These are phyloP conservation scores for Penicillium sp. DNA, from an alignment of 2,329 filamentous ascomycete genomes.

Conservation along the genomic window DNA sequence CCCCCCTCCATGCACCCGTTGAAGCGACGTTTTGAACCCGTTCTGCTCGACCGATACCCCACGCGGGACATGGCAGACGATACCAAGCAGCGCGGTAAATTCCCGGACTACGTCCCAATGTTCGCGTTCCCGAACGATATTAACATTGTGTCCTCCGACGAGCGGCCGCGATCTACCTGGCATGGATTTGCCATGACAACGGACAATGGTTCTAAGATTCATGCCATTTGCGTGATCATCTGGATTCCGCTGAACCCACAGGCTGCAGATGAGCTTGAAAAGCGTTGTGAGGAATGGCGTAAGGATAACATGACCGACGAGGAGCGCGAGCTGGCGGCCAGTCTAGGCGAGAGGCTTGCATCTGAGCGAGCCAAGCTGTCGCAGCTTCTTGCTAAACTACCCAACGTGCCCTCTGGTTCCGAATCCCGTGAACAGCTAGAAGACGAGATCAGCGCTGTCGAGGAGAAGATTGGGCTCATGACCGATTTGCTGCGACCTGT, in stretches of 20 bases:
- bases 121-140: slow-evolving; percentile 99
- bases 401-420: slow-evolving; percentile 75
- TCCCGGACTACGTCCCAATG: slow-evolving; percentile 98
- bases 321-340: slow-evolving; percentile 89
- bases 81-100: slow-evolving; percentile 72
- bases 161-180: slow-evolving; percentile 93
- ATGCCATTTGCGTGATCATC: slow-evolving; percentile 85
- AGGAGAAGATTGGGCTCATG: slow-evolving; percentile 97
- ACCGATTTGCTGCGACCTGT: slow-evolving; percentile 90
- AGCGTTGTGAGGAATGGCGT: slow-evolving; percentile 80
- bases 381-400: slow-evolving; percentile 78
- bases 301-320: slow-evolving; percentile 97
- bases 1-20: slow-evolving; percentile 94
- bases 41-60: slow-evolving; percentile 92
- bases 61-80: slow-evolving; percentile 80
- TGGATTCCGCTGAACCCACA: slow-evolving; percentile 85
- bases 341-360: slow-evolving; percentile 82
- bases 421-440: slow-evolving; percentile 78
- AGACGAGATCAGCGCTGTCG: slow-evolving; percentile 90
- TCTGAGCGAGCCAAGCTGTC: slow-evolving; percentile 87
- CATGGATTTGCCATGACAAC: slow-evolving; percentile 98
- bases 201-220: slow-evolving; percentile 84
- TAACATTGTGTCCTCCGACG: slow-evolving; percentile 91
- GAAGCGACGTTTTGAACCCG: slow-evolving; percentile 89
- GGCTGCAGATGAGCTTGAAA: slow-evolving; percentile 72